Base-by-base conservation (phyloP, 495 filamentous ascomycete genomes). In the Ramalina intermedia region DNA sequence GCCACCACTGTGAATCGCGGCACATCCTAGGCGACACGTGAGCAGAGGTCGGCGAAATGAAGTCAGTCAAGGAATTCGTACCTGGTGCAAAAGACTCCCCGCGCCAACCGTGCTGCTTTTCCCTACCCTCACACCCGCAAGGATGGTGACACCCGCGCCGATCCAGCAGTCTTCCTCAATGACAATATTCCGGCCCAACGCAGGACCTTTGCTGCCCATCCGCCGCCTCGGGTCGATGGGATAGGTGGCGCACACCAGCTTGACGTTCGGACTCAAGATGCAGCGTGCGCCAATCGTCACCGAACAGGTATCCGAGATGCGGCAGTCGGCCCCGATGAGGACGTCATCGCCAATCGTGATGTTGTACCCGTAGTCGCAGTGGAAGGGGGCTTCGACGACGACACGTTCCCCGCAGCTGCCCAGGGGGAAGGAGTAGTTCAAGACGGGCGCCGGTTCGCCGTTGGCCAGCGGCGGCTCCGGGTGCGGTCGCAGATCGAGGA, bases 351-450 rank as follows among this genome's bases (percentile, higher is more conserved):
- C 91, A 52, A 98, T 81, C 36, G 74, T 73, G 55, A 96, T 84
- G 57, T 98, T 96, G 59, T 94, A 95, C 2, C 91, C 91, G 58
- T 96, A 98, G 58, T 95, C 87, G 63, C 91, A 96, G 35, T 71
- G 81, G 61, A 98, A 96, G 12, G 91, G 90, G 2, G 85, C 80
- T 51, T 96, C 87, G 37, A 98, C 85, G 37, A 79, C 72, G 7
- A 84, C 82, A 43, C 84, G 78, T 37, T 81, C 74, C 18, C 87
- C 86, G 17, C 94, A 79, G 29, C 74, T 73, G n/a, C 84, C 83
- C 4, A 69, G 55, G 51, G 69, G 37, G 53, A 55, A 56, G 40
- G 70, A 58, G 52, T 73, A 56, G 51, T 69, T 58, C 52, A 61
- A 37, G 48, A 64, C 59, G 40, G 74, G 68, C 26, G 73, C 66